Base-by-base conservation (phyloP, 768 basidiomycete genomes). In the Rhizopogon vesiculosus region DNA sequence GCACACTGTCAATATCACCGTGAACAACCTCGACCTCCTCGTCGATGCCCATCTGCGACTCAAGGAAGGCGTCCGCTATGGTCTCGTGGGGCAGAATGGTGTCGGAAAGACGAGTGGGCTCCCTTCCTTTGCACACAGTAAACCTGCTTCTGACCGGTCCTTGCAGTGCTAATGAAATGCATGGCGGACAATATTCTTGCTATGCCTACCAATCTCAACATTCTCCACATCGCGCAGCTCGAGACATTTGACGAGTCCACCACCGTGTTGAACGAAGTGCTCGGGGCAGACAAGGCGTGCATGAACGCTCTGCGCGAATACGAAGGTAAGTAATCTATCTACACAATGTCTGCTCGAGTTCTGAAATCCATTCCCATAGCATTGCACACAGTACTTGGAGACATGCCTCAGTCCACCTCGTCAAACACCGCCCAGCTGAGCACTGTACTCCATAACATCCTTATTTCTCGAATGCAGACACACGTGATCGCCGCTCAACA, bases 11-110 rank as follows among this genome's bases (percentile, higher is more conserved):
- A 76, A 71, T 25, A 70, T 86, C 33, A 68, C 76, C 15, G 72
- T 86, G 7, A 79, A 79, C 33, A 69, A 77, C 42, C 70, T 67
- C 33, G 84, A 86, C 50, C 67, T 86, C 16, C 65, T 86, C 15
- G 67, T 69, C 12, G 80, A 82, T 59, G 77, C 78, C 2, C 75
- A 79, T 54, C 63, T 87, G n/a, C 69, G 75, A 55, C 64, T 87
- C 13, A 79, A 81, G 50, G 69, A 69, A 28, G 75, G 78, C 9
- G 76, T 77, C 3, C 73, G 74, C 25, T 82, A 82, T 66, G 79
- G 74, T 29, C 72, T 87, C 52, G 71, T 83, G 7, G 84, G 83
- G 13, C 55, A 54, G 45, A 59, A 60, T 31, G 83, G 82, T 2
- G 72, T 75, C 16, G 83, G 81, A 9, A 83, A 83, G 61, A 79